Evolutionary conservation across 2,329 filamentous ascomycete species (phyloP), one percentile per base, ranked within the genome.

Genomic region (Phialophora verrucosa): DNA sequence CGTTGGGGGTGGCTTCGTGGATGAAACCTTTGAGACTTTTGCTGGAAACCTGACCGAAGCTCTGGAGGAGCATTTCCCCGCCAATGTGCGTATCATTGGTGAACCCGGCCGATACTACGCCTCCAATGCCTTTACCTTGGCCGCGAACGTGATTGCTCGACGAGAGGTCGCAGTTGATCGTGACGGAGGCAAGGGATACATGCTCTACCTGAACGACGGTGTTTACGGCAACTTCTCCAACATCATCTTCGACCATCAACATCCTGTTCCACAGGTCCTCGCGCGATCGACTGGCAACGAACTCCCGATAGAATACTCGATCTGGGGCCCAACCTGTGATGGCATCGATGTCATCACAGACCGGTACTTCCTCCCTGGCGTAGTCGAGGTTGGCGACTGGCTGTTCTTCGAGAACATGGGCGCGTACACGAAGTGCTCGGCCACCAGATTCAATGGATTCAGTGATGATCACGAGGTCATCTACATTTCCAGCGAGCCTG

Each of bases 321-420:
- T 99, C 80, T 99, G 95, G 94, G 95, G 95, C 5, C 95, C 95
- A 0, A 98, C 95, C 17, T 99, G 95, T 77, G 95, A 99, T 77
- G 94, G 95, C 67, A 98, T 99, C 75, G 95, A 99, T 80, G 91
- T 93, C 78, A 96, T 99, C 80, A 88, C 90, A 58, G 88, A 92
- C 77, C 91, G 89, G 76, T 92, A 91, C 78, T 87, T 85, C 69
- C 92, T 97, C 74, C 82, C 88, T 38, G 88, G 91, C 61, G 85
- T 90, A 56, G 83, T 99, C 51, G 90, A 97, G 75, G 91, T 97
- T 7, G 95, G 95, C 60, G 95, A 99, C 79, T 99, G 95, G 95
- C 85, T 99, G 62, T 99, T 96, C 83, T 99, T 99, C 80, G 92
- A 97, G 82, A 88, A 97, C 69, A 99, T 99, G 95, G 95, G 95